Evolutionary conservation across 2,329 filamentous ascomycete genomes (phyloP).

Genomic region (Hypoxylon sp.): DNA sequence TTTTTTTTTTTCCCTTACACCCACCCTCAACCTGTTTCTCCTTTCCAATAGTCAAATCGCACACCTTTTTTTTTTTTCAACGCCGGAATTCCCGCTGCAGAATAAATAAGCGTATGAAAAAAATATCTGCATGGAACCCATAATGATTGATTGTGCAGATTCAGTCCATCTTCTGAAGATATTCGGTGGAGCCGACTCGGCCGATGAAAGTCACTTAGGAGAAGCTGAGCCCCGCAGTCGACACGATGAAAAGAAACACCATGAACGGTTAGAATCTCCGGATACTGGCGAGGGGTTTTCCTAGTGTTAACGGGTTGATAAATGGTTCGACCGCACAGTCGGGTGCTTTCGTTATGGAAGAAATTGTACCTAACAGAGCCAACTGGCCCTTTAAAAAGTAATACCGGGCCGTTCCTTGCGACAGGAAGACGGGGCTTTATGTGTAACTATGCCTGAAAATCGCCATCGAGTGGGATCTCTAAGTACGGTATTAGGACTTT

Average conservation of each 20-base stretch:
- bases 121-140: not conserved
- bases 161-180: not conserved
- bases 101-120: not conserved
- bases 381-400: constrained; percentile 3
- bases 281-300: not conserved
- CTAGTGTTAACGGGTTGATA: not conserved
- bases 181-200: constrained; percentile 7
- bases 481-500: not conserved
- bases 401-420: constrained; percentile 30
- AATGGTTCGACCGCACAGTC: not conserved
- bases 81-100: not conserved
- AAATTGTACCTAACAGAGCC: not conserved
- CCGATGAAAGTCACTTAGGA: not conserved
- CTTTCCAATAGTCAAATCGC: not conserved
- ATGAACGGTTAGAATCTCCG: not conserved
- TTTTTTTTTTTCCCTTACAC: not conserved
- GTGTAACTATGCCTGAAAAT: constrained; percentile 4
- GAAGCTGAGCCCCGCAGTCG: not conserved
- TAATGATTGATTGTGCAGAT: not conserved
- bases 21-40: not conserved
- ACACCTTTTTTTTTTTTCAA: not conserved
- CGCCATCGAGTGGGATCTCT: not conserved
- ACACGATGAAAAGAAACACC: not conserved
- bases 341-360: not conserved
- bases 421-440: constrained; percentile 16